A percentile compares a stretch with the other conserved stretches of the same genome.
These are phyloP conservation scores for Chaetomiaceae sp. DNA, from an alignment of 2,329 filamentous ascomycete genomes.

Conservation along the genomic window DNA sequence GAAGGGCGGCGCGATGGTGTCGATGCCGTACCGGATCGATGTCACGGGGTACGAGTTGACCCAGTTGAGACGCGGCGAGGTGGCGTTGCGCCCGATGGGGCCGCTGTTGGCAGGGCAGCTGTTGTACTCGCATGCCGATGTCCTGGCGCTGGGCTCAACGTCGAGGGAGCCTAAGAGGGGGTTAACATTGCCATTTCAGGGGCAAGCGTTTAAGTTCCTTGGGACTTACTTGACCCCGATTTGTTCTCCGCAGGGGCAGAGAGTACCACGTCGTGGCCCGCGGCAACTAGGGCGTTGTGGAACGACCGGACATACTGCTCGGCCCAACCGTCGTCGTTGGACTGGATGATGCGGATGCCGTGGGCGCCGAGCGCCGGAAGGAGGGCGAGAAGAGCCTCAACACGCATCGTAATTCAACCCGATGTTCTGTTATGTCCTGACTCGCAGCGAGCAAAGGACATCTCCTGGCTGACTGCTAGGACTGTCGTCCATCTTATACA, in stretches of 20 bases:
- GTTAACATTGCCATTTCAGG: neutral
- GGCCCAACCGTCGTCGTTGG: conserved; percentile 72
- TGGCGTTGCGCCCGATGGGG: conserved; percentile 52
- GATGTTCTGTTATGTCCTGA: neutral
- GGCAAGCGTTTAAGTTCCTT: too few species aligned
- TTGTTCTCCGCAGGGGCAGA: conserved; percentile 64
- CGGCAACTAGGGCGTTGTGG: conserved; percentile 49
- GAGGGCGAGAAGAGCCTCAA: conserved; percentile 6
- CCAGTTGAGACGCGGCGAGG: conserved; percentile 60
- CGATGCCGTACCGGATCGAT: conserved; percentile 58
- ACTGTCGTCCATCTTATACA: neutral
- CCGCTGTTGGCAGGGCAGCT: conserved; percentile 56
- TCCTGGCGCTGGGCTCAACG: conserved; percentile 43
- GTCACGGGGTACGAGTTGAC: conserved; percentile 68
- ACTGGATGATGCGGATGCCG: conserved; percentile 53
- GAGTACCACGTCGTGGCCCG: conserved; percentile 58
- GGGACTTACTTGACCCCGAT: conserved; percentile 51
- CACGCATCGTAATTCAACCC: conserved; percentile 9
- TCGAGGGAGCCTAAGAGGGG: conserved; percentile 47
- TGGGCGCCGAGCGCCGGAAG: conserved; percentile 21
- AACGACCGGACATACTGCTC: conserved; percentile 61
- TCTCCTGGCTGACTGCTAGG: neutral
- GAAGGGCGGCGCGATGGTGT: conserved; percentile 48
- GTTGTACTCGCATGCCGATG: conserved; percentile 53
- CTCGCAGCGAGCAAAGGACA: too few species aligned